Evolutionary conservation across 73 alveolate genomes (phyloP).

Genomic region (Paramecium caudatum): DNA sequence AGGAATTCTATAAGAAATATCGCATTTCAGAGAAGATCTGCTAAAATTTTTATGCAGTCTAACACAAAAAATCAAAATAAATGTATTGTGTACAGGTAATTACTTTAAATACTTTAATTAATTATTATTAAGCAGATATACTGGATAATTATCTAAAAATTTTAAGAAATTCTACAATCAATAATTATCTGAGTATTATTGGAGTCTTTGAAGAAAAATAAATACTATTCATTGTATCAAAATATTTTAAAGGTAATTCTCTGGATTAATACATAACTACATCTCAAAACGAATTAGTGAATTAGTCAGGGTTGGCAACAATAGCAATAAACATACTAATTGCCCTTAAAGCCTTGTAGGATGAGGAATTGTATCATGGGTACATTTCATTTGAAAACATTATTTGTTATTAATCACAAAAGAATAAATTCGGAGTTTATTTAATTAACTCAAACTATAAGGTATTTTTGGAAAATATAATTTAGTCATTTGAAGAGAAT

Average conservation of each 20-base stretch:
- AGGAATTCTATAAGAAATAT: background rate
- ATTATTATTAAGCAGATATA: constrained; percentile 31
- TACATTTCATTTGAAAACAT: constrained; percentile 2
- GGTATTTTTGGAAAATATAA: background rate
- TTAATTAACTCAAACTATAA: constrained; percentile 25
- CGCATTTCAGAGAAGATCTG: background rate
- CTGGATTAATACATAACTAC: background rate
- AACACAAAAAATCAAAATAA: background rate
- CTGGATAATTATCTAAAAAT: constrained; percentile 53
- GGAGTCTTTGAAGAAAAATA: constrained; percentile 49
- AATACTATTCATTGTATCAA: background rate
- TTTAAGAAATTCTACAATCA: background rate
- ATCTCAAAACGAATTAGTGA: background rate
- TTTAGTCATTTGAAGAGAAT: background rate
- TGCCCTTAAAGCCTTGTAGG: background rate
- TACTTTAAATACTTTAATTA: background rate
- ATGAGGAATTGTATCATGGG: constrained; percentile 48
- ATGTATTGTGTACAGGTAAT: background rate
- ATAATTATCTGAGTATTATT: background rate
- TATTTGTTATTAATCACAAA: background rate
- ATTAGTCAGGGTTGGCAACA: background rate
- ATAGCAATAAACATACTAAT: background rate
- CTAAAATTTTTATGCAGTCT: constrained; percentile 10
- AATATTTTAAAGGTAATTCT: constrained; percentile 11
- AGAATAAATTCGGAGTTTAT: background rate